These are phyloP conservation scores for Fraxinus xanthoxyloides DNA, from an alignment of 305 asterid species.

Conservation along the genomic window DNA sequence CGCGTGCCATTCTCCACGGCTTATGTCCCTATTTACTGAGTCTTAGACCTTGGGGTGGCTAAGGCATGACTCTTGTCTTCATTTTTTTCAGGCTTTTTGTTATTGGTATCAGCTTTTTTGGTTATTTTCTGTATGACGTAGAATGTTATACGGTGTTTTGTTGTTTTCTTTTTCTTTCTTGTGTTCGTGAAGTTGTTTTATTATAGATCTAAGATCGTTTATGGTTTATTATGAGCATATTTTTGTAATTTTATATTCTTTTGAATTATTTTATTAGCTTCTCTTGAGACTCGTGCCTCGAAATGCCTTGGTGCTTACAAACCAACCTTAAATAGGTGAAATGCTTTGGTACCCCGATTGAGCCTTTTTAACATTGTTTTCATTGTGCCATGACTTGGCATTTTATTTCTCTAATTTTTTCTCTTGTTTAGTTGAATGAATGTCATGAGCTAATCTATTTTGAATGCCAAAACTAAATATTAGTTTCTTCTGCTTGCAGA, in stretches of 20 bases:
- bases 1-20: neutral
- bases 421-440: neutral
- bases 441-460: constrained; percentile 14
- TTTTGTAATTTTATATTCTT: neutral
- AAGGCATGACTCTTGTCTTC: neutral
- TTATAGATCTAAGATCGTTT: neutral
- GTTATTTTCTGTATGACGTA: neutral
- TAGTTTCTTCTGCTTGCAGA: constrained; percentile 53
- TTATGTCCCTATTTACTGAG: neutral
- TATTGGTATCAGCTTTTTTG: neutral
- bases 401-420: neutral
- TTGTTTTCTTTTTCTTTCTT: neutral
- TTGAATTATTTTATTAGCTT: neutral
- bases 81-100: neutral
- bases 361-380: neutral
- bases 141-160: neutral
- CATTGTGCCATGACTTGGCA: neutral
- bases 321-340: neutral
- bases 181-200: neutral
- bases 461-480: constrained; percentile 8
- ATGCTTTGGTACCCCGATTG: neutral
- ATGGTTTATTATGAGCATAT: neutral
- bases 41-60: neutral
- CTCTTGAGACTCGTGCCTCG: neutral
- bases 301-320: neutral